Evolutionary conservation across 2,329 filamentous ascomycete genomes (phyloP), one percentile per base, ranked within the genome.

Genomic region (Fusarium subglutinans): DNA sequence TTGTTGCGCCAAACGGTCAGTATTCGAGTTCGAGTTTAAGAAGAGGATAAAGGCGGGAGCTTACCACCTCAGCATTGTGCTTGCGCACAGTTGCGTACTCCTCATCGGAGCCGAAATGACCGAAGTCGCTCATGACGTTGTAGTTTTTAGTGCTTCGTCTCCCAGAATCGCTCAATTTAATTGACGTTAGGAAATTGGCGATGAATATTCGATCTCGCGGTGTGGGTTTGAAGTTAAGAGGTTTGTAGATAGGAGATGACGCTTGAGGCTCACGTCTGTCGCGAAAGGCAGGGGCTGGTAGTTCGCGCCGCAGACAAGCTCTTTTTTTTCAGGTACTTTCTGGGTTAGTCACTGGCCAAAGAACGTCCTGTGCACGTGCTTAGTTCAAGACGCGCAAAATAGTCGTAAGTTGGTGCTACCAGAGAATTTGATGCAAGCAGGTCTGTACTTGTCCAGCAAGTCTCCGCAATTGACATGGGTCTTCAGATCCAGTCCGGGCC

Each of bases 11-110:
- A 57, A 50, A 35, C 9, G 35, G 68, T 82, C 58, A 82, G 79
- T 43, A 14, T 60, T 50, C 56, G 72, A 61, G 44, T 66, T 20
- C 33, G n/a, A 37, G 24, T 14, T 20, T 26, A 59, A 20, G 15
- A 58, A 54, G 43, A 30, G 40, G 28, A 62, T 26, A 22, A 43
- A 54, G 28, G 33, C 53, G 17, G 45, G 63, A 63, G 77, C 81
- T 53, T 88, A 97, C 95, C 79, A 97, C 90, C 80, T 95, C 93
- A 61, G 87, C 85, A 76, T 93, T 91, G 70, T 96, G 89, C 84
- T 93, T 94, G 84, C 90, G 93, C 79, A 97, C 90, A 85, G 96
- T 93, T 72, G 89, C 89, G 81, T 93, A 94, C 85, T 96, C 94
- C 84, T 96, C 94, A 44, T 96, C 93, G 30, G 90, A 89, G 79